phyloP scores from a whole-genome alignment of 352 stramenopile species.

The Pythium phragmitis region DNA sequence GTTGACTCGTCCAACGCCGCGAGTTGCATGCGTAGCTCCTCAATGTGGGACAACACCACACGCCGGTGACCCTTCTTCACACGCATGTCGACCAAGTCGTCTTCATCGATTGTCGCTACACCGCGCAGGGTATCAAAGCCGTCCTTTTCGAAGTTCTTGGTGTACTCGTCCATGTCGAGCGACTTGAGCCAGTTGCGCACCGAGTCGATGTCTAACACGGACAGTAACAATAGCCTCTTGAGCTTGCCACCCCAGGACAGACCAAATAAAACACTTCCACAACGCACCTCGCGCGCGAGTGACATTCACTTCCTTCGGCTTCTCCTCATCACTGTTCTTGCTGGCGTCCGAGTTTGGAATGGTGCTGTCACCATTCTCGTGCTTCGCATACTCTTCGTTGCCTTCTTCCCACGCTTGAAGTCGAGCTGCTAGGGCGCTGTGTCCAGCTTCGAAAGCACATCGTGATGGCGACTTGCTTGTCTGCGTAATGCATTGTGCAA shows the following conservation, averaged over 20 bases:
- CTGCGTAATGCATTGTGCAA: conserved; percentile 24
- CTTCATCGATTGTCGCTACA: conserved; percentile 85
- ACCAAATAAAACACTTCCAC: not conserved
- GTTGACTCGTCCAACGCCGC: conserved; percentile 58
- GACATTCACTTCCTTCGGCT: conserved; percentile 21
- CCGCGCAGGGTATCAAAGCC: conserved; percentile 85
- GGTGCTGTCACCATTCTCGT: conserved; percentile 34
- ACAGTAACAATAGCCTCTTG: not conserved
- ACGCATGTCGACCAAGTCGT: conserved; percentile 86
- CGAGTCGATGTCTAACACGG: conserved; percentile 63
- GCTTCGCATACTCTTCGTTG: conserved; percentile 85
- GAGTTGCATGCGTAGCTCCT: conserved; percentile 79
- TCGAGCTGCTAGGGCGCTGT: conserved; percentile 73
- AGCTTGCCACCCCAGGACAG: not conserved
- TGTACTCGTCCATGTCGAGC: conserved; percentile 88
- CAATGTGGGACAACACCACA: conserved; percentile 83
- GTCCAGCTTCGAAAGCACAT: conserved; percentile 84
- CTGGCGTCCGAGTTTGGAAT: conserved; percentile 26
- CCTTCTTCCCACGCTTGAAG: conserved; percentile 83
- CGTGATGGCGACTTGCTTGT: conserved; percentile 87
- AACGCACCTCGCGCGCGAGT: conserved; percentile 51
- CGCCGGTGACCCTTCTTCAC: conserved; percentile 88
- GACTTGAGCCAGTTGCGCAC: conserved; percentile 84
- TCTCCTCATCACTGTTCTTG: conserved; percentile 41
- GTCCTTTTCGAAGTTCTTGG: conserved; percentile 85